These are phyloP conservation scores for Emiliania huxleyi DNA, from an alignment of 78 protist species.

Conservation along the genomic window DNA sequence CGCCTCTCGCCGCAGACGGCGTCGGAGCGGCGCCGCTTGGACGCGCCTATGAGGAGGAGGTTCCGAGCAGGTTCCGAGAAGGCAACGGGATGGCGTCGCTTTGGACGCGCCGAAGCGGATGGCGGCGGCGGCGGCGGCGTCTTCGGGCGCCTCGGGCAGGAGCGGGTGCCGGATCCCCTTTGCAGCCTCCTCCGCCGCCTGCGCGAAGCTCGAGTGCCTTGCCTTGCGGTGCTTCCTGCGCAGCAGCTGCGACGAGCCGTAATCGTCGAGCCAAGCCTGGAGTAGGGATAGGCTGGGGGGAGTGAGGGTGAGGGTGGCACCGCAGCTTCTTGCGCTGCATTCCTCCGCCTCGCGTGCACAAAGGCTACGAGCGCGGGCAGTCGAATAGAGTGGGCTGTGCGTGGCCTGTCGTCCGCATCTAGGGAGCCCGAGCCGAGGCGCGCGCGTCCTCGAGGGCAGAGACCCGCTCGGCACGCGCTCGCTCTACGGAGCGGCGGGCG, in stretches of 20 bases:
- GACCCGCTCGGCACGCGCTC: neutral
- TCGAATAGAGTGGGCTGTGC: no score
- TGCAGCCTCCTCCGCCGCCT: neutral
- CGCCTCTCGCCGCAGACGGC: neutral
- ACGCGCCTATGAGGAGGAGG: no score
- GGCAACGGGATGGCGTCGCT: no score
- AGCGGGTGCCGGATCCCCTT: neutral
- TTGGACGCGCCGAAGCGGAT: neutral
- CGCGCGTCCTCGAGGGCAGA: neutral
- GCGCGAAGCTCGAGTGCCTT: neutral
- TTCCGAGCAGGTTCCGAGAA: no score
- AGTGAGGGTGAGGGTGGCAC: no score
- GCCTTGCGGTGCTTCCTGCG: neutral
- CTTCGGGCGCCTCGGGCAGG: neutral
- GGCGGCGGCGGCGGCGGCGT: neutral
- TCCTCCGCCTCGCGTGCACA: no score
- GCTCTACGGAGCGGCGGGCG: no score
- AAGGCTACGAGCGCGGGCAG: no score
- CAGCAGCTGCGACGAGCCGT: neutral
- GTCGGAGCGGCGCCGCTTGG: neutral
- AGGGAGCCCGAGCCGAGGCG: no score
- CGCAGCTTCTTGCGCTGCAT: no score
- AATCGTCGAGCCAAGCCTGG: neutral
- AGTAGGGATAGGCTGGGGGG: no score
- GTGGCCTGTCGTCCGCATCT: no score